phyloP scores from a whole-genome alignment of 192 early-diverging fungal genomes.

The Cetraspora pellucida region DNA sequence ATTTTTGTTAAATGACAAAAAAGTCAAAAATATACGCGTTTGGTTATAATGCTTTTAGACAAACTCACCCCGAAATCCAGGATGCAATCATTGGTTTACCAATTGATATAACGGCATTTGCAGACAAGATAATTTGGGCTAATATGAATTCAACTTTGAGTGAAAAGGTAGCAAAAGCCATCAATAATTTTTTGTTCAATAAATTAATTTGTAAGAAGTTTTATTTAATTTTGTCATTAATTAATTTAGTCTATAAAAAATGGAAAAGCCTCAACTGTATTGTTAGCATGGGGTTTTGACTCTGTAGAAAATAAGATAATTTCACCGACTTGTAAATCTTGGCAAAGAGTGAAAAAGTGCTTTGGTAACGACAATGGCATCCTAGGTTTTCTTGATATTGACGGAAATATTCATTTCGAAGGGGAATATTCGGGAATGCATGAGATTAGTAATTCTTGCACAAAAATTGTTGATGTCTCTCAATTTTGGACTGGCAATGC shows the following conservation, averaged over 20 bases:
- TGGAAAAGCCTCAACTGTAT: background rate
- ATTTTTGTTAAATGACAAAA: too few relatives aligned
- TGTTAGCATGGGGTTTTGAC: conserved; percentile 4
- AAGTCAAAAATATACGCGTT: conserved; percentile 8
- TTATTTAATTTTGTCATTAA: background rate
- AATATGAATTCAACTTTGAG: conserved; percentile 19
- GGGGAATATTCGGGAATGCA: background rate
- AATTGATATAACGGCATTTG: conserved; percentile 9
- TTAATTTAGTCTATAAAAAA: background rate
- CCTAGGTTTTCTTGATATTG: conserved; percentile 9
- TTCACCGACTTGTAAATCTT: background rate
- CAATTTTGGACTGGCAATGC: conserved; percentile 17
- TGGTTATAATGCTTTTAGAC: conserved; percentile 16
- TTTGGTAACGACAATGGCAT: conserved; percentile 25
- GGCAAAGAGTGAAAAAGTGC: conserved; percentile 1
- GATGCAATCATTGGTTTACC: conserved; percentile 6
- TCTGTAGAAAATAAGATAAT: background rate
- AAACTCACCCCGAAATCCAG: background rate
- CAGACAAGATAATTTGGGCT: conserved; percentile 23
- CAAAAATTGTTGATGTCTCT: conserved; percentile 8
- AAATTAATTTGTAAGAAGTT: background rate
- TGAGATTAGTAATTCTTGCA: background rate
- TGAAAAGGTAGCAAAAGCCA: background rate
- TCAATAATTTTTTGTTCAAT: too few relatives aligned
- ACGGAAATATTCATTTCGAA: conserved; percentile 6